Evolutionary conservation across 2,329 filamentous ascomycete species (phyloP), one percentile per base, ranked within the genome.

Genomic region (Ophiocordyceps robertsii): DNA sequence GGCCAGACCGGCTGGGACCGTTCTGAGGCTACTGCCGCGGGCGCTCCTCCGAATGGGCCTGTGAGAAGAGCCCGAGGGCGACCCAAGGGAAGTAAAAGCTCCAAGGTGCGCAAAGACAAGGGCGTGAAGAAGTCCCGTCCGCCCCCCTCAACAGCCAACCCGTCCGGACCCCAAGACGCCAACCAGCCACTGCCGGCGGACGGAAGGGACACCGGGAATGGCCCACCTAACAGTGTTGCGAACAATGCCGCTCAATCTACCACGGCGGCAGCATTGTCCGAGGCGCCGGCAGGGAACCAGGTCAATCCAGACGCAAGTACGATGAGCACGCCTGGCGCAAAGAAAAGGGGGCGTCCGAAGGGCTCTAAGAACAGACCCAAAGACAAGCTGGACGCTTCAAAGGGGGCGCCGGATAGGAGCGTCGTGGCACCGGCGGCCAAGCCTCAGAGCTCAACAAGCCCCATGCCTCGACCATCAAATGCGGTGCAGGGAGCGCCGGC

Each of bases 61-160:
- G 40, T 54, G 31, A 74, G 68, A 50, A 64, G 72, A 40, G 60
- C 62, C 7, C 64, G 73, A 47, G 73, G 74, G 14, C 63, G 74
- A 16, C 73, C 74, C 8, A 77, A 75, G 48, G 74, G 73, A 3
- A 77, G 72, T 57, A 61, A 60, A 42, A 56, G 52, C 38, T 48
- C 48, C n/a, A 61, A 57, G 40, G 46, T 51, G 16, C 53, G 53
- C 13, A 73, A 72, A 40, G 70, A 72, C 44, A 75, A 73, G 48
- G 68, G 68, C 6, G 57, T 68, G n/a, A 73, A 68, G 47, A 73
- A 73, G 49, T 62, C 49, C 9, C 42, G 29, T 19, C 32, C 37
- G 11, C 39, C 42, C 9, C 21, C 37, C 29, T 39, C 47, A 36
- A 36, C 31, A 6, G 37, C 40, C 31, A 38, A 40, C 24, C 32